Conservation (phyloP, 495 filamentous ascomycete species). For the Letharia columbiana region DNA sequence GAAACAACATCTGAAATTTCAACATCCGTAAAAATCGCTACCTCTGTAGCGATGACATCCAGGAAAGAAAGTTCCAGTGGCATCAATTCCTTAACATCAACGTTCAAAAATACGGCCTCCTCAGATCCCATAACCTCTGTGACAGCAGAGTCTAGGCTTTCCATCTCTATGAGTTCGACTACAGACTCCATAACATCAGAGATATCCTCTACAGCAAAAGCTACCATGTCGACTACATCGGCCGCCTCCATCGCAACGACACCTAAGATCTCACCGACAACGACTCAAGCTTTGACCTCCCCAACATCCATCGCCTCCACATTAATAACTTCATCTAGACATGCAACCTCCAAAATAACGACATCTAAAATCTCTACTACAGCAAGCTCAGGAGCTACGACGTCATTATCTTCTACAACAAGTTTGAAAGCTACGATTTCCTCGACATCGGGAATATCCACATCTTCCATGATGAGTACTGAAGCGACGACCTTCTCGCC, state of each 20-base stretch:
- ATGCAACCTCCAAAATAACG: too few species aligned
- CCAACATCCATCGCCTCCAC: background rate
- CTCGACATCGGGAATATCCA: background rate
- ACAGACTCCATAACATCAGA: background rate
- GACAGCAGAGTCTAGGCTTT: background rate
- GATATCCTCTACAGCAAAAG: background rate
- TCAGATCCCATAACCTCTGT: background rate
- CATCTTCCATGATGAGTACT: background rate
- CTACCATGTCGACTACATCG: background rate
- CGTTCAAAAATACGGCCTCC: background rate
- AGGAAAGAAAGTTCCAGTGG: background rate
- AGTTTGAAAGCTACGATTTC: background rate
- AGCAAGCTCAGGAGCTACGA: background rate
- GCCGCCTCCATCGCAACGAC: too few species aligned
- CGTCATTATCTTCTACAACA: background rate
- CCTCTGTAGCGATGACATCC: background rate
- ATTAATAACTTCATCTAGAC: background rate
- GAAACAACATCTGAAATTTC: too few species aligned
- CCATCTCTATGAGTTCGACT: background rate
- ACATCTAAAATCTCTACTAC: too few species aligned
- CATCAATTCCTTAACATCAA: background rate
- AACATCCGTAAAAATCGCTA: background rate
- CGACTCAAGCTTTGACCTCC: background rate
- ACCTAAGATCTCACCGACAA: too few species aligned
- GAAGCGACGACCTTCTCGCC: too few species aligned